These are phyloP conservation scores for Drechslerella coelobrocha DNA, from an alignment of 2,329 filamentous ascomycete species.

Conservation along the genomic window DNA sequence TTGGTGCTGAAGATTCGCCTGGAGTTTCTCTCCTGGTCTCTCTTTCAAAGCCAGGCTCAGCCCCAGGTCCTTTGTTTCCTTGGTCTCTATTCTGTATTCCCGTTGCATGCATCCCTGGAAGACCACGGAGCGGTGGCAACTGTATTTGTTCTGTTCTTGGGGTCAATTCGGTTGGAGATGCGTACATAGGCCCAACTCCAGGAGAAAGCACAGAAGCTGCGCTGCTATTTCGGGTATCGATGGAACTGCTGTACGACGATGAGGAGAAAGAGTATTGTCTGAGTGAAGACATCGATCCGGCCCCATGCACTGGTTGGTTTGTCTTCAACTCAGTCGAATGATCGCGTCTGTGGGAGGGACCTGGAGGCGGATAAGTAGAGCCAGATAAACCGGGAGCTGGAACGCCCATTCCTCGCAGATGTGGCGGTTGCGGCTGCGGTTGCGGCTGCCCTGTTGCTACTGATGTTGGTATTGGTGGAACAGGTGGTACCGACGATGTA, in stretches of 20 bases:
- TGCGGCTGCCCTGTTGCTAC: neutral
- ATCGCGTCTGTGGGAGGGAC: conserved; percentile 23
- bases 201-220: conserved; percentile 39
- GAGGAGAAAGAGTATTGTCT: conserved; percentile 43
- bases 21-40: conserved; percentile 9
- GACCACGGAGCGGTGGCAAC: conserved; percentile 35
- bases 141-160: conserved; percentile 43
- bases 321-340: conserved; percentile 33
- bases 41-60: conserved; percentile 20
- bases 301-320: conserved; percentile 15
- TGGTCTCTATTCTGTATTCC: conserved; percentile 38
- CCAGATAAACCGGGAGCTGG: conserved; percentile 19
- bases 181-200: conserved; percentile 41
- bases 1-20: conserved; percentile 16
- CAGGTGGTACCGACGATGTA: conserved; percentile 18
- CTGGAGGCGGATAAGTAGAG: conserved; percentile 32
- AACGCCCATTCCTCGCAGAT: conserved; percentile 27
- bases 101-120: conserved; percentile 2
- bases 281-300: conserved; percentile 36
- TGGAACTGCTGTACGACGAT: conserved; percentile 39
- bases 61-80: conserved; percentile 21
- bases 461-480: conserved; percentile 14
- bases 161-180: conserved; percentile 44
- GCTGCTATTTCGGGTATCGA: conserved; percentile 43
- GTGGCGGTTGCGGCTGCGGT: conserved; percentile 1